Evolutionary conservation across 371 early-diverging fungal genomes (phyloP).

Genomic region (Phascolomyces articulosus): DNA sequence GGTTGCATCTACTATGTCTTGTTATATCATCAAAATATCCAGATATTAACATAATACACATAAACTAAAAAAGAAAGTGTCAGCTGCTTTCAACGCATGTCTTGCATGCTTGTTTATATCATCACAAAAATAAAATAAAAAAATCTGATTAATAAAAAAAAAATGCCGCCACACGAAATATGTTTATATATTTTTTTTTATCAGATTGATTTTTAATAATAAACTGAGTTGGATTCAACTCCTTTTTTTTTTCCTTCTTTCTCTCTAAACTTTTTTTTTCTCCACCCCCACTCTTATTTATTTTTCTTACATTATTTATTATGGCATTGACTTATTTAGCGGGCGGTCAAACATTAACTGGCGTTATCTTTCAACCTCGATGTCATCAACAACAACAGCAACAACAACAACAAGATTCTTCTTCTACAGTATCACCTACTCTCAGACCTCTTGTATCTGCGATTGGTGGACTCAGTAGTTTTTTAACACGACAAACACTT

Average conservation of each 20-base stretch:
- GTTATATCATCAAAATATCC: too few species aligned
- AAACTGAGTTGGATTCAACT: too few species aligned
- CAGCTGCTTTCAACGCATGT: background rate
- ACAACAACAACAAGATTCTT: background rate
- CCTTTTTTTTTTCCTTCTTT: background rate
- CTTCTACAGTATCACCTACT: background rate
- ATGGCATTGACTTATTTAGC: slow-evolving; percentile 3
- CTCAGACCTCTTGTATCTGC: background rate
- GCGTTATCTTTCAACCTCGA: background rate
- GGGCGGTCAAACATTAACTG: background rate
- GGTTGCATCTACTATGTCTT: too few species aligned
- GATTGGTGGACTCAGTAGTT: background rate
- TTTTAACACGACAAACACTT: background rate
- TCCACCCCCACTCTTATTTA: background rate
- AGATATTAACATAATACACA: too few species aligned
- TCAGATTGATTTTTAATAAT: slow-evolving; percentile 2
- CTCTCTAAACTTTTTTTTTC: background rate
- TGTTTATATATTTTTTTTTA: background rate
- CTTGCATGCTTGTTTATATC: background rate
- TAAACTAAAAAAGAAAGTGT: background rate
- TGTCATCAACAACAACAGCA: background rate
- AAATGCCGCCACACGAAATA: background rate
- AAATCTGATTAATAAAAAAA: background rate
- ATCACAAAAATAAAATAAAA: background rate
- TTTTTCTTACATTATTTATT: background rate